Evolutionary conservation across 1,139 yeast species (phyloP).

Genomic region (Groenewaldozyma sp.): DNA sequence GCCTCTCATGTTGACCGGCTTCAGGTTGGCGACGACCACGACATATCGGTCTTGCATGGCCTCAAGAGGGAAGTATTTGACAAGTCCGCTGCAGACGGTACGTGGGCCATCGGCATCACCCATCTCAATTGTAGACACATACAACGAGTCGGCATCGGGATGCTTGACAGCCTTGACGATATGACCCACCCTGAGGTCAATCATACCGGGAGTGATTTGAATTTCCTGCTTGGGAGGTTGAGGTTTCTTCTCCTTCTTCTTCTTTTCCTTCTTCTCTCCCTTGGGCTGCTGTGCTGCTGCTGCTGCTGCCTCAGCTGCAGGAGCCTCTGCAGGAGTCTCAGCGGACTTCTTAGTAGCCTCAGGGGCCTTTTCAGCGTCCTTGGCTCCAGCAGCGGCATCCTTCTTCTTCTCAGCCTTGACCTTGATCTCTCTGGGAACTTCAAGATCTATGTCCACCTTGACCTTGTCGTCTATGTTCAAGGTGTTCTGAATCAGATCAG

Average conservation of each 20-base stretch:
- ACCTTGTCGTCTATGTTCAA: constrained; percentile 47
- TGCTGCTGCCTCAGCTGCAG: constrained; percentile 13
- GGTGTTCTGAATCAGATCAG: constrained; percentile 68
- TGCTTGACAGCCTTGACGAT: constrained; percentile 94
- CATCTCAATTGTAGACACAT: constrained; percentile 91
- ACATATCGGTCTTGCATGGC: constrained; percentile 77
- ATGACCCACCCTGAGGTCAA: constrained; percentile 92
- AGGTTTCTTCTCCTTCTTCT: constrained; percentile 38
- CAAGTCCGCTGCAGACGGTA: constrained; percentile 95
- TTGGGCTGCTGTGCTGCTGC: constrained; percentile 25
- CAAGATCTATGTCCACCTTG: constrained; percentile 47
- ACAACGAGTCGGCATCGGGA: constrained; percentile 95
- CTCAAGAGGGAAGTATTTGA: constrained; percentile 65
- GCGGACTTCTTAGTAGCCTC: constrained; percentile 12
- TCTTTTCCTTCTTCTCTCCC: constrained; percentile 60
- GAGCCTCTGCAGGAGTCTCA: constrained; percentile 10
- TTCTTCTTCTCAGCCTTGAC: constrained; percentile 45
- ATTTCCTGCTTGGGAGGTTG: constrained; percentile 44
- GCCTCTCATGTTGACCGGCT: constrained; percentile 92
- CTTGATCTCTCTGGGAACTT: constrained; percentile 60
- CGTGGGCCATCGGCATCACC: constrained; percentile 97
- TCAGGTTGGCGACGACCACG: constrained; percentile 77
- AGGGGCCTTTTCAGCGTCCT: constrained; percentile 45
- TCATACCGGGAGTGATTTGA: constrained; percentile 69
- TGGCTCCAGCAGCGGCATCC: constrained; percentile 17